phyloP scores from a whole-genome alignment of 1,284 basidiomycete species.

The Heliocybe sulcata region DNA sequence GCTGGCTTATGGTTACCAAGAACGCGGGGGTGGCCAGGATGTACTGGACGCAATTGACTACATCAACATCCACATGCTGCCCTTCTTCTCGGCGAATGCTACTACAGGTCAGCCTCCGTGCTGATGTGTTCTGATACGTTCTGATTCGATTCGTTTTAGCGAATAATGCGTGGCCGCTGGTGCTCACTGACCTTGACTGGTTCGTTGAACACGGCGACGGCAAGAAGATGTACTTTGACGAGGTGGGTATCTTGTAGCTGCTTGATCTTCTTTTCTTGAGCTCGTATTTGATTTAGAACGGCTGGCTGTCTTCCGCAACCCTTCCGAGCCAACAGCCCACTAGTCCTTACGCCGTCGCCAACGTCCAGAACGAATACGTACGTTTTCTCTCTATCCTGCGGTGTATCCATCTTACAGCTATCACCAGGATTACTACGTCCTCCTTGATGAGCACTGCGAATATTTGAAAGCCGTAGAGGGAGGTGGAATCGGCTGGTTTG shows the following conservation, averaged over 20 bases:
- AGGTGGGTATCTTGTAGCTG: slow-evolving; percentile 29
- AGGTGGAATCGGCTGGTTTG: slow-evolving; percentile 75
- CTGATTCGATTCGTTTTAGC: slow-evolving; percentile 22
- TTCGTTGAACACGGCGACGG: slow-evolving; percentile 50
- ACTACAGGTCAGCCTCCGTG: slow-evolving; percentile 39
- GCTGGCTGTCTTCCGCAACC: slow-evolving; percentile 64
- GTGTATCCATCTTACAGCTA: neutral
- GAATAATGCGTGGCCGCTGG: slow-evolving; percentile 54
- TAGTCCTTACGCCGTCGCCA: slow-evolving; percentile 39
- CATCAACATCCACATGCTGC: slow-evolving; percentile 67
- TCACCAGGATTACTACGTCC: slow-evolving; percentile 47
- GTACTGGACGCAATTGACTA: slow-evolving; percentile 60
- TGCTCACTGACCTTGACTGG: slow-evolving; percentile 51
- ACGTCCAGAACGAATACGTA: slow-evolving; percentile 51
- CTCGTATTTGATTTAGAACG: no score
- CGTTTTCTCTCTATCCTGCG: slow-evolving; percentile 11
- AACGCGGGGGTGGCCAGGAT: slow-evolving; percentile 41
- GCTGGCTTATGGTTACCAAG: slow-evolving; percentile 42
- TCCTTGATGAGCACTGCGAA: slow-evolving; percentile 58
- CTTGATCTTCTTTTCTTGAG: no score
- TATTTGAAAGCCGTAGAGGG: slow-evolving; percentile 49
- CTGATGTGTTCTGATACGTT: neutral
- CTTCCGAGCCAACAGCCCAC: slow-evolving; percentile 56
- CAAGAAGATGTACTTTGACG: slow-evolving; percentile 68
- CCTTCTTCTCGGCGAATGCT: slow-evolving; percentile 59